phyloP scores from a whole-genome alignment of 768 basidiomycete genomes.

The Russula virescens region DNA sequence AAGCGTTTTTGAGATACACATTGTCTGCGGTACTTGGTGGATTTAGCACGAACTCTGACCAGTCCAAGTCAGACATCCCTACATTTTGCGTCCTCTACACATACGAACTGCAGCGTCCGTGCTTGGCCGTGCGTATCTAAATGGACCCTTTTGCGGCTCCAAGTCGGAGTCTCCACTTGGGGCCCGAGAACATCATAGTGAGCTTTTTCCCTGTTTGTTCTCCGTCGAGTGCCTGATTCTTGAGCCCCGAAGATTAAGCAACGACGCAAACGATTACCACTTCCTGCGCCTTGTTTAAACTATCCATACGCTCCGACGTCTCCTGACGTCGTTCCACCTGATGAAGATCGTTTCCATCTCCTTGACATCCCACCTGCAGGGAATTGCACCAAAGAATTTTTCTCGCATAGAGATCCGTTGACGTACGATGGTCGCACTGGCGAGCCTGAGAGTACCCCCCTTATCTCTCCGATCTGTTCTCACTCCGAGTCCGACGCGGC shows the following conservation, averaged over 20 bases:
- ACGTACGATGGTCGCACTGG: not conserved
- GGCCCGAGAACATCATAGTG: constrained; percentile 8
- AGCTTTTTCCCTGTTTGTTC: not conserved
- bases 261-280: constrained; percentile 15
- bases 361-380: not conserved
- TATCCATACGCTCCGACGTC: not conserved
- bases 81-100: no score
- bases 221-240: not conserved
- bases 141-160: not conserved
- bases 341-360: not conserved
- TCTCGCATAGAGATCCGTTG: not conserved
- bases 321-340: not conserved
- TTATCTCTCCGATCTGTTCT: not conserved
- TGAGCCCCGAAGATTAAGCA: constrained; percentile 10
- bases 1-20: not conserved
- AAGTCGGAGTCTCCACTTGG: not conserved
- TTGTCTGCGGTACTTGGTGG: no score
- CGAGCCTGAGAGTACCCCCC: not conserved
- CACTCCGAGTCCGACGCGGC: not conserved
- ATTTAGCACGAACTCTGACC: no score
- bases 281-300: not conserved
- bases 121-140: not conserved
- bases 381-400: not conserved
- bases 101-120: not conserved
- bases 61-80: not conserved